These are phyloP conservation scores for Solanum aculeatissimum DNA, from an alignment of 305 asterid genomes.

Conservation along the genomic window DNA sequence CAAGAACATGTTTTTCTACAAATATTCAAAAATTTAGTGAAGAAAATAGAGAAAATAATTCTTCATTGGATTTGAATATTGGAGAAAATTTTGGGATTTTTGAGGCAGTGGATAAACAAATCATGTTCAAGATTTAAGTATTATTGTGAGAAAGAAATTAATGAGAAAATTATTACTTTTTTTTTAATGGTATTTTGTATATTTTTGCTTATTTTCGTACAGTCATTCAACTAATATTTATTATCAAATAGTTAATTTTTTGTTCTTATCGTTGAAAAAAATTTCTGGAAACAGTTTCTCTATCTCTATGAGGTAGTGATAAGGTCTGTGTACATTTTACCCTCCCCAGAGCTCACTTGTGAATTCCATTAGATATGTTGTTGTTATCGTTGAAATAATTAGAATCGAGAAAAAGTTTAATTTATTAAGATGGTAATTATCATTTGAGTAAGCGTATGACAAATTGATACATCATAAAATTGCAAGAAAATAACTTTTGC, in stretches of 20 bases:
- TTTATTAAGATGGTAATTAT: not conserved
- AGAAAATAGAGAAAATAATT: not conserved
- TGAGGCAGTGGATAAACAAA: constrained; percentile 45
- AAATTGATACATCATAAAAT: not conserved
- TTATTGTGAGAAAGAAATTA: constrained; percentile 11
- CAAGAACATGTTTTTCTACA: constrained; percentile 21
- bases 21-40: not conserved
- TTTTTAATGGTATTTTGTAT: not conserved
- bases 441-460: accelerated
- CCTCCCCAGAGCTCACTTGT: no score
- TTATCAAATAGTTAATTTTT: accelerated
- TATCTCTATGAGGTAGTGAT: no score
- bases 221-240: not conserved
- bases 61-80: constrained; percentile 52
- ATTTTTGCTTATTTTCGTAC: not conserved
- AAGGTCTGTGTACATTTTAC: no score
- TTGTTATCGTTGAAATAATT: not conserved
- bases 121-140: constrained; percentile 32
- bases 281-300: no score
- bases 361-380: not conserved
- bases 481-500: not conserved
- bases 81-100: constrained; percentile 26
- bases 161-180: not conserved
- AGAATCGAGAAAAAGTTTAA: not conserved
- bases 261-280: not conserved